These are phyloP conservation scores for Lentinula novae-zelandiae DNA, from an alignment of 1,284 basidiomycete genomes.

Conservation along the genomic window DNA sequence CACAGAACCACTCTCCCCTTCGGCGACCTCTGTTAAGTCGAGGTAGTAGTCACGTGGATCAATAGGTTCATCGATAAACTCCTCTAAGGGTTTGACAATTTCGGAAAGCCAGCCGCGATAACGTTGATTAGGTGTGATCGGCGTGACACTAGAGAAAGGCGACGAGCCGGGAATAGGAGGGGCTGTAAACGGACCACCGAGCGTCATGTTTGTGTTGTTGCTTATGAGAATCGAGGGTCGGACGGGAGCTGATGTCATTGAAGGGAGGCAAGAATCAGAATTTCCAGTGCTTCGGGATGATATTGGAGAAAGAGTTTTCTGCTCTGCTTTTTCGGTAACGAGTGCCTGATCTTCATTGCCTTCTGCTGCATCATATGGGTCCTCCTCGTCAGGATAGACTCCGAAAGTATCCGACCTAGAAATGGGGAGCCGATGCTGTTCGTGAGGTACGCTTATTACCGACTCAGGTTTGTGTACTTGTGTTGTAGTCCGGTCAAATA, in stretches of 20 bases:
- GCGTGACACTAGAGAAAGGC: conserved; percentile 9
- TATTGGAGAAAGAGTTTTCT: background rate
- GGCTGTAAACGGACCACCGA: conserved; percentile 8
- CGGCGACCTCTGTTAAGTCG: conserved; percentile 70
- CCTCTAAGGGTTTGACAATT: conserved; percentile 57
- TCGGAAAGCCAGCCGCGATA: conserved; percentile 54
- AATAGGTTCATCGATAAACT: conserved; percentile 57
- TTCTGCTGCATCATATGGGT: conserved; percentile 15
- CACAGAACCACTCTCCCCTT: conserved; percentile 75
- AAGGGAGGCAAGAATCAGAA: background rate
- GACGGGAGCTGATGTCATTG: conserved; percentile 1
- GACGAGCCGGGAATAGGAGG: background rate
- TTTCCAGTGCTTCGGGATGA: background rate
- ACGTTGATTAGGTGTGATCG: conserved; percentile 27
- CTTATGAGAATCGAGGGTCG: conserved; percentile 31
- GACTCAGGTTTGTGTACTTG: background rate
- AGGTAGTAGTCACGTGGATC: conserved; percentile 61
- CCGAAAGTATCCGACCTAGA: conserved; percentile 38
- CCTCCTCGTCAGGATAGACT: conserved; percentile 20
- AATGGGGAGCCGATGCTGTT: conserved; percentile 22
- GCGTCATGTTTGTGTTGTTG: conserved; percentile 14
- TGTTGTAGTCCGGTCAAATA: background rate
- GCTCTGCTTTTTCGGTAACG: background rate
- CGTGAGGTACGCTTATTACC: background rate
- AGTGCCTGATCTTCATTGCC: conserved; percentile 22